Evolutionary conservation across 1,284 basidiomycete species (phyloP), one percentile per base, ranked within the genome.

Genomic region (Schizophyllum commune): DNA sequence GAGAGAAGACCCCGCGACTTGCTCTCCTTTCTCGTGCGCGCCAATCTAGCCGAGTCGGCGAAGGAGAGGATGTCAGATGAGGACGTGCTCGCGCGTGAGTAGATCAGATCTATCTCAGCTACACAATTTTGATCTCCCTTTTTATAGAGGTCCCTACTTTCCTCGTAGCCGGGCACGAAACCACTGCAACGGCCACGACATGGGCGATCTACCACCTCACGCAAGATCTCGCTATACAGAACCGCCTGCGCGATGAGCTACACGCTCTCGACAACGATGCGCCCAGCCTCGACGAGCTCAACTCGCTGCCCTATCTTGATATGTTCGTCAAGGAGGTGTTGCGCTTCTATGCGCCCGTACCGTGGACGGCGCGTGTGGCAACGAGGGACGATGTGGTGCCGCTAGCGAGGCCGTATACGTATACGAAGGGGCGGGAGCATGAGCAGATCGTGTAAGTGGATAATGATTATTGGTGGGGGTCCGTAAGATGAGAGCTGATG

Each of bases 81-180:
- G 22, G 91, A 93, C 65, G 85, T 94, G 0, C 67, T 89, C 32
- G 83, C 85, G 5, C 92, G 92, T 84, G 77, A 75, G 80, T 83
- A 65, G 19, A 22, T 9, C 66, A 61, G 54, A 58, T 8, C 7
- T 55, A 17, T 21, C 27, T 27, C 17, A 8, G 6, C 57, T 55
- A 7, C 60, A n/a, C 17, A 11, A 3, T n/a, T 39, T 13, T n/a
- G 52, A 17, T 19, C 58, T 4, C 52, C 32, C 11, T 52, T n/a
- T n/a, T 4, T 55, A 32, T 65, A 84, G 83, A 84, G 73, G 74
- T 86, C 6, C 79, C 83, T 0, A 84, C 83, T 0, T 85, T 86
- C 72, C 68, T 89, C 1, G 74, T 83, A 4, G 85, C 86, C 4
- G 92, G 92, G 0, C 89, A 93, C 70, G 91, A 94, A 70, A 94